Conservation (phyloP, 495 filamentous ascomycete species). For the Xylaria palmicola region DNA sequence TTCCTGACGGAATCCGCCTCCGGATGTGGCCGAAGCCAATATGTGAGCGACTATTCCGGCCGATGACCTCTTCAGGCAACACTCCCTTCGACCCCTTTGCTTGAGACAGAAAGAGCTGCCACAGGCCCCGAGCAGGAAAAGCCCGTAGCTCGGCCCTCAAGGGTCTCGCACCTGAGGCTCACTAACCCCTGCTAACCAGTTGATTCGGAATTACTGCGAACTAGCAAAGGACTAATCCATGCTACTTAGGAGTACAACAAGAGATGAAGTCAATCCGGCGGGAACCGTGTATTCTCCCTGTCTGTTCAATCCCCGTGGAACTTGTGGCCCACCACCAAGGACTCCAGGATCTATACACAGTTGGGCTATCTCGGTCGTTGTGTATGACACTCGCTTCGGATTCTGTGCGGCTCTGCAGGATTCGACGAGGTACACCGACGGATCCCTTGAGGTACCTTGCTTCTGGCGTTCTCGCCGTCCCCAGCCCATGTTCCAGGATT, state of each 20-base stretch:
- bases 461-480: conserved; percentile 18
- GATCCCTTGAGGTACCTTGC: conserved; percentile 23
- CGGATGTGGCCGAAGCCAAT: conserved; percentile 13
- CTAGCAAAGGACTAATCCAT: conserved; percentile 20
- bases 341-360: conserved; percentile 22
- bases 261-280: conserved; percentile 22
- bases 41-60: neutral
- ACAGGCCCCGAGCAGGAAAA: conserved; percentile 16
- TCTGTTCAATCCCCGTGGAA: conserved; percentile 17
- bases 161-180: conserved; percentile 22
- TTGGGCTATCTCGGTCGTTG: conserved; percentile 20
- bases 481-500: conserved; percentile 25
- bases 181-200: conserved; percentile 18
- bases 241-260: conserved; percentile 22
- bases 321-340: conserved; percentile 20
- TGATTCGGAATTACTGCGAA: conserved; percentile 21
- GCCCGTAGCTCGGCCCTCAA: conserved; percentile 21
- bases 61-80: conserved; percentile 13
- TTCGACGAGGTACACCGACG: conserved; percentile 23
- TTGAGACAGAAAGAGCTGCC: conserved; percentile 15
- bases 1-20: neutral
- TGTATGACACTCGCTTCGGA: conserved; percentile 17
- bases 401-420: conserved; percentile 20
- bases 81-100: conserved; percentile 14
- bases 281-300: conserved; percentile 19